Percentiles rank a stretch among this genome's conserved stretches.
phyloP scores from a whole-genome alignment of 169 alveolate species.

The Plasmodium sp. region DNA sequence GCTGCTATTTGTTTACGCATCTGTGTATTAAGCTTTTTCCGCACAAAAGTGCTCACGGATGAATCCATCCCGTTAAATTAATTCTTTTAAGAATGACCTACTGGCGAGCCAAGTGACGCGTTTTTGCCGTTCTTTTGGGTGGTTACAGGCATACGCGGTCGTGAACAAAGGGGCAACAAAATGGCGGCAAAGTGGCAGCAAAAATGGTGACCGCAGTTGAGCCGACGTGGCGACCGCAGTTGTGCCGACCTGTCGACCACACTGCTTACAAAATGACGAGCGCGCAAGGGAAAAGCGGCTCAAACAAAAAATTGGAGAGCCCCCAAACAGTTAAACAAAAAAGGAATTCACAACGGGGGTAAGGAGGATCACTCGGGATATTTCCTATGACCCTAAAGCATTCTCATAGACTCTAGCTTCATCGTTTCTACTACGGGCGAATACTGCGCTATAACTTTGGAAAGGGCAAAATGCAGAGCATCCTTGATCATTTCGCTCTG shows the following conservation, averaged over 20 bases:
- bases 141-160: neutral
- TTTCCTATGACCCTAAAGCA: neutral
- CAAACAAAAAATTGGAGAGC: neutral
- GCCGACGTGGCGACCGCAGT: neutral
- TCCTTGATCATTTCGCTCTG: conserved; percentile 85
- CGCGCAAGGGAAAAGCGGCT: neutral
- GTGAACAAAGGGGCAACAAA: neutral
- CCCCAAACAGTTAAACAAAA: conserved; percentile 4
- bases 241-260: neutral
- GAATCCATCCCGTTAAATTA: neutral
- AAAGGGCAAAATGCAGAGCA: conserved; percentile 78
- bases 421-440: conserved; percentile 60
- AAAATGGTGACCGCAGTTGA: neutral
- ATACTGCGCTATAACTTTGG: conserved; percentile 81
- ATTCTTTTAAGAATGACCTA: neutral
- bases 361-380: neutral
- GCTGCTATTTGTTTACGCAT: neutral
- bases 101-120: neutral
- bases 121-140: neutral
- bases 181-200: no score
- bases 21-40: neutral
- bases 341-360: neutral
- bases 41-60: neutral
- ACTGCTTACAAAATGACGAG: neutral
- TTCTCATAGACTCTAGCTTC: conserved; percentile 32